phyloP scores from a whole-genome alignment of 768 basidiomycete species.

The Suillus subalutaceus region DNA sequence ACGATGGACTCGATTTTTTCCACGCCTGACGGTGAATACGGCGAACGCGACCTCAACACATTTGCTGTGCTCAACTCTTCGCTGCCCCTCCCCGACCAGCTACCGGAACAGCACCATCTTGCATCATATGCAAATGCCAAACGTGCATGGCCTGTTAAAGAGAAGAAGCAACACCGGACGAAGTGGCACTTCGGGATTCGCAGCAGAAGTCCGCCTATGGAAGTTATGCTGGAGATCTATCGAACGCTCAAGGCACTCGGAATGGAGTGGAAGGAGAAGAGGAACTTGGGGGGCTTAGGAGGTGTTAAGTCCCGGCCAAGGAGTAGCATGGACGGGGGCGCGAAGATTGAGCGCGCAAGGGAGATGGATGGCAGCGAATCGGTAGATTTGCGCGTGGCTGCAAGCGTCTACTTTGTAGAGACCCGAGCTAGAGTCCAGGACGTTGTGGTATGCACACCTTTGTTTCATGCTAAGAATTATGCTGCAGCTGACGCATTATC shows the following conservation, averaged over 20 bases:
- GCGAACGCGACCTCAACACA: constrained; percentile 53
- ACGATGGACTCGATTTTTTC: constrained; percentile 55
- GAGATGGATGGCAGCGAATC: constrained; percentile 62
- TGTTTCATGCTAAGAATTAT: constrained; percentile 8
- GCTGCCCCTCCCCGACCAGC: constrained; percentile 69
- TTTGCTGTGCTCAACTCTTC: constrained; percentile 92
- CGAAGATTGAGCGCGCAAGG: constrained; percentile 61
- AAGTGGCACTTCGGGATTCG: constrained; percentile 99
- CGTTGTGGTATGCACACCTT: constrained; percentile 70
- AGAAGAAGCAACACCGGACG: constrained; percentile 75
- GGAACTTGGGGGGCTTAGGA: constrained; percentile 72
- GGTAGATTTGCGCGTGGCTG: constrained; percentile 69
- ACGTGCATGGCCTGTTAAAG: constrained; percentile 50
- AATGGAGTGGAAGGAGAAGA: constrained; percentile 98
- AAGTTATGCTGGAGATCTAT: constrained; percentile 99
- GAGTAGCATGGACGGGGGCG: constrained; percentile 36
- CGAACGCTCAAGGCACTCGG: constrained; percentile 84
- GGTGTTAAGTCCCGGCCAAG: constrained; percentile 42
- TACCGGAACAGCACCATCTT: constrained; percentile 70
- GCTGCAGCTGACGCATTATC: constrained; percentile 9
- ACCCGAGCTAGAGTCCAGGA: constrained; percentile 88
- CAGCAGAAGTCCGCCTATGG: constrained; percentile 93
- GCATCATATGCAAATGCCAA: constrained; percentile 63
- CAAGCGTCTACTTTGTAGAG: constrained; percentile 90
- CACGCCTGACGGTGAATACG: constrained; percentile 42